A percentile compares a stretch with the other conserved stretches of the same genome.
phyloP scores from a whole-genome alignment of 192 early-diverging fungal species.

The Martensiomyces pterosporus region DNA sequence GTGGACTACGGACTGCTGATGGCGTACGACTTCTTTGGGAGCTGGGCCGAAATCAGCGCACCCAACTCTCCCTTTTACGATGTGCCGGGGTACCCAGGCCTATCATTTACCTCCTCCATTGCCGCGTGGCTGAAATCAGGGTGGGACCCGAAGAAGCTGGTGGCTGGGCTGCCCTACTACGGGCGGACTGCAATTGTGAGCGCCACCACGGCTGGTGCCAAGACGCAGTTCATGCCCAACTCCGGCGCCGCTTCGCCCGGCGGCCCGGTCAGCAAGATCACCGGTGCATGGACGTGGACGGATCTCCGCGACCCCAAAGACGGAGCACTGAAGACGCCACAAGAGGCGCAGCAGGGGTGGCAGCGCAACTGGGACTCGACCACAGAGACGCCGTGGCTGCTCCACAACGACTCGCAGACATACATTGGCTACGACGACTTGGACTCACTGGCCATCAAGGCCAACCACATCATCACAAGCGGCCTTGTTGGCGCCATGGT shows the following conservation, averaged over 20 bases:
- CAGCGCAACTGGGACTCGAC: slow-evolving; percentile 58
- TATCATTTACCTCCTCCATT: slow-evolving; percentile 52
- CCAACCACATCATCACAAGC: slow-evolving; percentile 43
- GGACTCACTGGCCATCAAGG: slow-evolving; percentile 58
- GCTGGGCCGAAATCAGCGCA: slow-evolving; percentile 51
- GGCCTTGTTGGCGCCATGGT: slow-evolving; percentile 66
- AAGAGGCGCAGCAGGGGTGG: slow-evolving; percentile 50
- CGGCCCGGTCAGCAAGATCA: slow-evolving; percentile 38
- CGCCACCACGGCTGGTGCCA: not conserved
- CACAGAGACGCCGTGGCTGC: slow-evolving; percentile 70
- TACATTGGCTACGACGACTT: slow-evolving; percentile 73
- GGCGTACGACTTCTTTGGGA: slow-evolving; percentile 65
- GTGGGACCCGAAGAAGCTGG: slow-evolving; percentile 58
- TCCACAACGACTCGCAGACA: slow-evolving; percentile 52
- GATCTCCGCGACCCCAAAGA: slow-evolving; percentile 34
- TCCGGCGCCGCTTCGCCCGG: slow-evolving; percentile 28
- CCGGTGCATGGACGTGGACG: slow-evolving; percentile 45
- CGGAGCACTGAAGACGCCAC: slow-evolving; percentile 25
- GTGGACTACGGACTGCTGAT: slow-evolving; percentile 69
- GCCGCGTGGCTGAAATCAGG: slow-evolving; percentile 54
- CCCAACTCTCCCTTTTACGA: slow-evolving; percentile 54
- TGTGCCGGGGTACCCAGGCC: slow-evolving; percentile 25
- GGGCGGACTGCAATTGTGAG: slow-evolving; percentile 46
- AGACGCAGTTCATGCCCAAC: slow-evolving; percentile 35
- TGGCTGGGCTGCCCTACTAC: slow-evolving; percentile 62